Conservation (phyloP, 2,329 filamentous ascomycete species). For the Leptographium procerum region DNA sequence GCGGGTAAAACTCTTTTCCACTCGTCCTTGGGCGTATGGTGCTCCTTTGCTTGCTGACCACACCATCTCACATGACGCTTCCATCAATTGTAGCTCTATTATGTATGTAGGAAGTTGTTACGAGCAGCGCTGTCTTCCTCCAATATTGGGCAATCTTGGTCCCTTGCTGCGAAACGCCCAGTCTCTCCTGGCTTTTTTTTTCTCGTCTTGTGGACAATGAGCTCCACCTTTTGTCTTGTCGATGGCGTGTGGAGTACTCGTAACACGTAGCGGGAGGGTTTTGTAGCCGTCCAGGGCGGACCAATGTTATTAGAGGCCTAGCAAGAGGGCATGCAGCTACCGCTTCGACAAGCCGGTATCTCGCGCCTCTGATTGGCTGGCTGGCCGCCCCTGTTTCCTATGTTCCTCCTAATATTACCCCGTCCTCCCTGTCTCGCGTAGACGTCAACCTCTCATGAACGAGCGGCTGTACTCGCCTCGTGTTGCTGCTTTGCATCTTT, state of each 20-base stretch:
- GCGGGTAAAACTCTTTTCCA: not conserved
- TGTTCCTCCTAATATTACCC: not conserved
- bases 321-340: not conserved
- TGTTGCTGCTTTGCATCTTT: too few species aligned
- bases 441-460: not conserved
- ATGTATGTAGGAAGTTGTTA: too few species aligned
- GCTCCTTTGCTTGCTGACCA: not conserved
- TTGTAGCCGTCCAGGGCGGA: not conserved
- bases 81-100: too few species aligned
- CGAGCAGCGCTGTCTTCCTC: too few species aligned
- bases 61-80: too few species aligned
- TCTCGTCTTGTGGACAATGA: not conserved
- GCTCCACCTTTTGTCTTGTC: not conserved
- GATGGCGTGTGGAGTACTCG: not conserved
- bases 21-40: not conserved
- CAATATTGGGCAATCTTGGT: too few species aligned
- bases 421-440: not conserved
- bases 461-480: too few species aligned
- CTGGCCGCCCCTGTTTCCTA: too few species aligned
- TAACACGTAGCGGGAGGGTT: not conserved
- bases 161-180: too few species aligned
- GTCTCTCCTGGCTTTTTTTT: not conserved
- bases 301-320: not conserved
- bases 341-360: not conserved
- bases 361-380: not conserved